phyloP scores from a whole-genome alignment of 2,329 filamentous ascomycete species.

The Raffaelea ambrosiae region DNA sequence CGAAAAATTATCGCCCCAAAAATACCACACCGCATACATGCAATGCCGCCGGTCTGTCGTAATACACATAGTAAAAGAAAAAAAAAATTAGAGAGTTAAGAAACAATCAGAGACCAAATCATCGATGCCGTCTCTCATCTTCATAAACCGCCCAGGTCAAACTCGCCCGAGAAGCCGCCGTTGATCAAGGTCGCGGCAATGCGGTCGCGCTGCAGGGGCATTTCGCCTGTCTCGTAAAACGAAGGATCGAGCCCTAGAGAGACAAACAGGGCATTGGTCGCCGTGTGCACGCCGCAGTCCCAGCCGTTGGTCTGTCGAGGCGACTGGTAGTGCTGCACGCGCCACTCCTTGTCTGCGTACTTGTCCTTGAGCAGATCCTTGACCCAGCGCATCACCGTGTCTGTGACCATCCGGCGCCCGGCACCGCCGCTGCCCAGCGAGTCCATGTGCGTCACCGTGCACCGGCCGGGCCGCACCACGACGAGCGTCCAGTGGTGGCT shows the following conservation, averaged over 20 bases:
- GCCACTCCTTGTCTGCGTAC: constrained; percentile 53
- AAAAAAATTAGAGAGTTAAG: too few species aligned
- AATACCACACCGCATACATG: too few species aligned
- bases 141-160: constrained; percentile 35
- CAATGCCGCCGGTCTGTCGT: too few species aligned
- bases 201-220: constrained; percentile 50
- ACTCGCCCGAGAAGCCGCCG: constrained; percentile 55
- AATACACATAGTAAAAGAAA: too few species aligned
- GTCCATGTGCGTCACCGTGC: constrained; percentile 61
- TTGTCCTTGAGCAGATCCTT: constrained; percentile 44
- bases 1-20: too few species aligned
- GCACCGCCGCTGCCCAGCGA: constrained; percentile 43
- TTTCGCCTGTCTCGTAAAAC: constrained; percentile 41
- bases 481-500: constrained; percentile 63
- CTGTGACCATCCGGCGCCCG: constrained; percentile 26
- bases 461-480: constrained; percentile 52
- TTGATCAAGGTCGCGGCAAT: constrained; percentile 60
- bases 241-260: constrained; percentile 45
- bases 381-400: constrained; percentile 45
- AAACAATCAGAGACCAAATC: too few species aligned
- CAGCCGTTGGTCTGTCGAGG: constrained; percentile 56
- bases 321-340: constrained; percentile 36
- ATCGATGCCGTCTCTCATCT: too few species aligned
- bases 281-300: constrained; percentile 72
- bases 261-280: constrained; percentile 62